A percentile compares a stretch with the other conserved stretches of the same genome.
Conservation (phyloP, 257 asterid species). For the Gentiana straminea region DNA sequence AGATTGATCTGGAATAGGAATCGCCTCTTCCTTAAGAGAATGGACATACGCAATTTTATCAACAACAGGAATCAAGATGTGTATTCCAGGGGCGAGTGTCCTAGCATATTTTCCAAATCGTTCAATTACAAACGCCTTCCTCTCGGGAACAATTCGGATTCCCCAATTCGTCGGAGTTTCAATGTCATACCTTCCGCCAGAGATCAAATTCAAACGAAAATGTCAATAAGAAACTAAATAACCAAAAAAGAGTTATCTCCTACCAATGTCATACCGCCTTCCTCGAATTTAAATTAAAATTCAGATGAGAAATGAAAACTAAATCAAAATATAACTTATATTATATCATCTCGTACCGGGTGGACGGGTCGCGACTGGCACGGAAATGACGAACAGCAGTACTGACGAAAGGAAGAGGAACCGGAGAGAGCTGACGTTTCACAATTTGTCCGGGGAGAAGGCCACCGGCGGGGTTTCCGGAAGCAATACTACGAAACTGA, state of each 20-base stretch:
- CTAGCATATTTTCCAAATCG: conserved; percentile 69
- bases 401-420: conserved; percentile 20
- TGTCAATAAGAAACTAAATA: not conserved
- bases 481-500: conserved; percentile 5
- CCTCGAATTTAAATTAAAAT: too few relatives aligned
- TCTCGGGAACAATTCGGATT: conserved; percentile 78
- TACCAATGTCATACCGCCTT: too few relatives aligned
- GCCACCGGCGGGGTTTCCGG: conserved; percentile 16
- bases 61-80: conserved; percentile 65
- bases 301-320: too few relatives aligned
- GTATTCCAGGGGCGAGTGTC: conserved; percentile 79
- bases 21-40: conserved; percentile 77
- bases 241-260: not conserved
- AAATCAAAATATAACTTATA: too few relatives aligned
- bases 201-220: conserved; percentile 5
- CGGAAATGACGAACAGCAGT: conserved; percentile 58
- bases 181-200: conserved; percentile 33
- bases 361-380: conserved; percentile 41
- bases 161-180: conserved; percentile 75
- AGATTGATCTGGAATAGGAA: conserved; percentile 64
- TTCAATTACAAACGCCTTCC: conserved; percentile 71
- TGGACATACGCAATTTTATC: conserved; percentile 81
- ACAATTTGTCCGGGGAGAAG: conserved; percentile 8
- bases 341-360: conserved; percentile 25
- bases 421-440: conserved; percentile 22